Conservation (phyloP, 108 stramenopile species). For the Fragilariopsis cylindrus region DNA sequence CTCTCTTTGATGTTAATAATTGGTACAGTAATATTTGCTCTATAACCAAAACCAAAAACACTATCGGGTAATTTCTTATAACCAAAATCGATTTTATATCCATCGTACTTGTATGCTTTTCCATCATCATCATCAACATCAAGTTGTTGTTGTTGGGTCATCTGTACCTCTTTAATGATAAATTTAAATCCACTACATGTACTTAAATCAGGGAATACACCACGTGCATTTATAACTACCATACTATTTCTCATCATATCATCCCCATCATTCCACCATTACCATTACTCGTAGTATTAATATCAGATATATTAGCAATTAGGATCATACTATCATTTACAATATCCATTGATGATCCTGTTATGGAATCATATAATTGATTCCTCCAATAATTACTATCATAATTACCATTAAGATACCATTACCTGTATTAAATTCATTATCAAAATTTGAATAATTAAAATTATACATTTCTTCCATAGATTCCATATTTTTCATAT, state of each 20-base stretch:
- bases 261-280: not conserved
- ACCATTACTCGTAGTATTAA: not conserved
- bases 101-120: slow-evolving; percentile 13
- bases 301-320: not conserved
- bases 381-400: not conserved
- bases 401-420: not conserved
- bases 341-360: not conserved
- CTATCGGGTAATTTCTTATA: not conserved
- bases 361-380: no score
- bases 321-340: not conserved
- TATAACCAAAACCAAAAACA: slow-evolving; percentile 37
- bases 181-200: slow-evolving; percentile 32
- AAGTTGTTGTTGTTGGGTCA: no score
- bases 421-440: no score
- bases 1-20: not conserved
- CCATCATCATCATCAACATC: not conserved
- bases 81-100: slow-evolving; percentile 44
- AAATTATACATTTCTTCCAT: no score
- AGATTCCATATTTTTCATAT: no score
- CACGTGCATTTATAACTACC: not conserved
- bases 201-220: slow-evolving; percentile 38
- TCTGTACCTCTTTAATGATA: not conserved
- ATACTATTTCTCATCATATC: not conserved
- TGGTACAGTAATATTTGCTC: slow-evolving; percentile 8
- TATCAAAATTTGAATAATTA: no score